Evolutionary conservation across 306 rosid genomes (phyloP).

Genomic region (Phaseolus lunatus): DNA sequence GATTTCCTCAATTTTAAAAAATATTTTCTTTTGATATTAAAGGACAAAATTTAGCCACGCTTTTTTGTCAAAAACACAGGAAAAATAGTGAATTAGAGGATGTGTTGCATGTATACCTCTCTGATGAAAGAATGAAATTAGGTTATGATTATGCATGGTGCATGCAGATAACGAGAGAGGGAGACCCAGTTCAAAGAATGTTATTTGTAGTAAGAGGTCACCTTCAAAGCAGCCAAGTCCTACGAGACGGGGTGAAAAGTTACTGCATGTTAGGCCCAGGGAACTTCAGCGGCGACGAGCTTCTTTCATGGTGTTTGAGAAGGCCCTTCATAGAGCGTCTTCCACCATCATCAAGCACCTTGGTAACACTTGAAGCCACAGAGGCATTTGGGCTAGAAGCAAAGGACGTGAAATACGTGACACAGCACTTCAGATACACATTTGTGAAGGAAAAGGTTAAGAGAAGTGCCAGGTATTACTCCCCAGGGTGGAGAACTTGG

Average conservation of each 20-base stretch:
- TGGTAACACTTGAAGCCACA: slow-evolving; percentile 76
- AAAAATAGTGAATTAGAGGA: too few species aligned
- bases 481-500: slow-evolving; percentile 98
- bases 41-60: too few species aligned
- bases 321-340: slow-evolving; percentile 80
- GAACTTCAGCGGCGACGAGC: slow-evolving; percentile 92
- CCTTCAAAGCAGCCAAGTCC: slow-evolving; percentile 87
- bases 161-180: slow-evolving; percentile 74
- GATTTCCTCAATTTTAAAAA: too few species aligned
- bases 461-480: slow-evolving; percentile 91
- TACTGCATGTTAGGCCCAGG: slow-evolving; percentile 96
- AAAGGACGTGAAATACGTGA: slow-evolving; percentile 81
- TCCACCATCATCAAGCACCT: slow-evolving; percentile 78
- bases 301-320: slow-evolving; percentile 89
- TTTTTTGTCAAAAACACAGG: too few species aligned
- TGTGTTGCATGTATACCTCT: too few species aligned
- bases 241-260: slow-evolving; percentile 87
- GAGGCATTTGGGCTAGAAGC: slow-evolving; percentile 95
- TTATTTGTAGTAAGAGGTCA: slow-evolving; percentile 92
- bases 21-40: too few species aligned
- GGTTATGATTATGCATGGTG: too few species aligned
- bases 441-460: slow-evolving; percentile 87
- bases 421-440: slow-evolving; percentile 93
- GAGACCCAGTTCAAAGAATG: slow-evolving; percentile 96
- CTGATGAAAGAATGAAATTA: too few species aligned